Evolutionary conservation across 2,329 filamentous ascomycete species (phyloP).

Genomic region (Pseudogymnoascus sp.): DNA sequence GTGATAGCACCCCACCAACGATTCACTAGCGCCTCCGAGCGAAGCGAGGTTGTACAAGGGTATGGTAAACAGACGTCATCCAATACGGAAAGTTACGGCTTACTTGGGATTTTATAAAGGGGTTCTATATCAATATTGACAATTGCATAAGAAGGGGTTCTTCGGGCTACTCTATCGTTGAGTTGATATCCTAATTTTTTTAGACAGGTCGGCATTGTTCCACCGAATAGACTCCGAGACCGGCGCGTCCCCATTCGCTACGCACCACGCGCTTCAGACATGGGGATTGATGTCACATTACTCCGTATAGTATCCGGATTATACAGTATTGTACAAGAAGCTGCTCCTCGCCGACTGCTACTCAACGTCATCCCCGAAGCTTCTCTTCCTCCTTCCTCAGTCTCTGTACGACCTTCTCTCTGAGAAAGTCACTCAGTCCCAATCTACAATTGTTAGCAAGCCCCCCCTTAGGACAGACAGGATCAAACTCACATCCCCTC

Average conservation of each 20-base stretch:
- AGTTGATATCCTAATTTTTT: neutral
- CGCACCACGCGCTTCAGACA: neutral
- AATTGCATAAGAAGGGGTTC: neutral
- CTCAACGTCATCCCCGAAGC: slow-evolving; percentile 9
- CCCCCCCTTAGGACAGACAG: neutral
- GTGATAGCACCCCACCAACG: slow-evolving; percentile 4
- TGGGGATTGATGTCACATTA: neutral
- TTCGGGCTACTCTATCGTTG: neutral
- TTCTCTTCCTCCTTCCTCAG: slow-evolving; percentile 43
- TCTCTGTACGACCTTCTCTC: slow-evolving; percentile 45
- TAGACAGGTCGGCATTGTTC: neutral
- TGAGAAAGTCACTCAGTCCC: slow-evolving; percentile 47
- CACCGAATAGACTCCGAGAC: neutral
- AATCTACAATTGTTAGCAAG: slow-evolving; percentile 34
- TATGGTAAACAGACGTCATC: slow-evolving; percentile 3
- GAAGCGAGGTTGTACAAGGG: slow-evolving; percentile 6
- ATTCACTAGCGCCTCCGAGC: slow-evolving; percentile 7
- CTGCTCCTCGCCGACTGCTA: neutral
- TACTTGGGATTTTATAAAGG: neutral
- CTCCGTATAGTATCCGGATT: neutral
- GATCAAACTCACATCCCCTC: slow-evolving; percentile 54
- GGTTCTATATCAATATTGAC: neutral
- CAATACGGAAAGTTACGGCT: neutral
- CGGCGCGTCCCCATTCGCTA: neutral
- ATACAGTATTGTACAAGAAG: neutral